Evolutionary conservation across 306 rosid species (phyloP), one percentile per base, ranked within the genome.

Genomic region (Biancaea sappan): DNA sequence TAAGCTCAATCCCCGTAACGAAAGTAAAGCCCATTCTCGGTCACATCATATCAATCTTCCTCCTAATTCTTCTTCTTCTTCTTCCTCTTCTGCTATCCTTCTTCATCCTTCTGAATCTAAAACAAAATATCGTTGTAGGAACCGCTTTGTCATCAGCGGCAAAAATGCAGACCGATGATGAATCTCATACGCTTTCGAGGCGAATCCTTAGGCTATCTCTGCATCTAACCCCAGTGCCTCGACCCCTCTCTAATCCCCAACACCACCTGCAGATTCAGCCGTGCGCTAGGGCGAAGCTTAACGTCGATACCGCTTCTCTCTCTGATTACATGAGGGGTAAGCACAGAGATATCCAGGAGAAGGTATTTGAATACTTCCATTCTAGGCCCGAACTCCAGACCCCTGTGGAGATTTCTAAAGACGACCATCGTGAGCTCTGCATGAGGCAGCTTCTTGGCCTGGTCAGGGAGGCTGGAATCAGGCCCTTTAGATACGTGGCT

Each of bases 351-450:
- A 52, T 90, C n/a, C 97, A 94, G 35, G 95, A 91, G 25, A 82
- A 73, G 25, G 82, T 94, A 3, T 82, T 78, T 8, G 83, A 80
- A 6, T 94, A 76, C 85, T 94, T 87, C 84, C 84, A 85, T 54
- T 64, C 91, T 5, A 81, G 85, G 75, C 96, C 92, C 0, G 88
- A 90, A 2, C 90, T 94, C n/a, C 95, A 87, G 66, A 94, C 93
- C 35, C 97, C 99, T 1, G 52, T 88, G 24, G 99, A 92, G 86
- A 88, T 91, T 59, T 86, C 89, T 1, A 94, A 83, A 58, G 91
- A 82, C 21, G 87, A 87, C 0, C 96, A 94, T 57, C 87, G 99
- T 3, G 73, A 87, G 64, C 89, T 94, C 3, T 94, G 97, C 66
- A 91, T 88, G 96, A 84, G 78, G 35, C 99, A 94, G 86, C 86